Evolutionary conservation across 2,329 filamentous ascomycete genomes (phyloP), one percentile per base, ranked within the genome.

Genomic region (Colletotrichum sojae): DNA sequence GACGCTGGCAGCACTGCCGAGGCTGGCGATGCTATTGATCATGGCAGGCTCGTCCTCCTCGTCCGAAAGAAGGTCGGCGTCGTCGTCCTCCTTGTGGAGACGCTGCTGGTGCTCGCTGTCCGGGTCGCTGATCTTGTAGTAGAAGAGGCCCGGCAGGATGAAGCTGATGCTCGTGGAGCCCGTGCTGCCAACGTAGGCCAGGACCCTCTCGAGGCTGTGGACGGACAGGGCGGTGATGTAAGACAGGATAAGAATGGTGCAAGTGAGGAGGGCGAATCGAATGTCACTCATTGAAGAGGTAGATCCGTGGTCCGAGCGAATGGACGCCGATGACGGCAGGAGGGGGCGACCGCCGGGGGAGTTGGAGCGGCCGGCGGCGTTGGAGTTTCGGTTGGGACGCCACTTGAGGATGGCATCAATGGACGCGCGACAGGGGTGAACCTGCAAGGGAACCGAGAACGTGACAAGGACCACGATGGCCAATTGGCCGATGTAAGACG

Each of bases 121-220:
- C 0, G 96, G 96, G 25, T 94, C 90, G 13, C 94, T 97, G 69
- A 99, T 98, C 81, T 98, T 98, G 83, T 98, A 99, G 81, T 98
- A 99, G 80, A 99, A 99, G 4, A 99, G 82, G 0, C 96, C 96
- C 0, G 96, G 96, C 0, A 99, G 86, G 73, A 99, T 98, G 78
- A 99, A 99, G 71, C 94, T 97, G 75, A 99, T 99, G 70, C 94
- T 94, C 0, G 96, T 99, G 59, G 92, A 95, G 61, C 96, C 96
- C 0, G 96, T 99, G 74, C 92, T 94, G 45, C 96, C 96, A 12
- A 99, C 96, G 74, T 98, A 99, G 0, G 96, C 95, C 0, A 99
- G 87, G 1, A 99, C 95, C 54, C 93, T 92, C 77, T 97, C 95
- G 3, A 99, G 87, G 13, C 92, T 96, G 20, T 90, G 93, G 3